Evolutionary conservation across 2,329 filamentous ascomycete species (phyloP), one percentile per base, ranked within the genome.

Genomic region (Ophiocordyceps polyrhachis-furcata): DNA sequence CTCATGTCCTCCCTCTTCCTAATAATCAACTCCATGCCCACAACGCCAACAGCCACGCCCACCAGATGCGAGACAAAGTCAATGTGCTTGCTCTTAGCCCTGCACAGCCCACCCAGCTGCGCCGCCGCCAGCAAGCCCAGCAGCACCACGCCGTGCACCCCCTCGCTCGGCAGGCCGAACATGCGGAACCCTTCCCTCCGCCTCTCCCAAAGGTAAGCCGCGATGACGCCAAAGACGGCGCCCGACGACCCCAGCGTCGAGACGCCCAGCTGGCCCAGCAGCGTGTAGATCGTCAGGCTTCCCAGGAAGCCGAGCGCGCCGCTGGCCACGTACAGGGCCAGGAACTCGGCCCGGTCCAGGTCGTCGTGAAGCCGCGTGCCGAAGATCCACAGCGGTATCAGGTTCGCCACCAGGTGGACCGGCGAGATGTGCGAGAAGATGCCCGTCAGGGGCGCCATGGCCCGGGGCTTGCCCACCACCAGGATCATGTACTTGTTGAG

Each of bases 401-500:
- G 77, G 61, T 89, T 89, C 40, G 68, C 56, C 21, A 67, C 48
- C 35, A 83, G 57, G 58, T 91, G 84, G 42, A 59, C 54, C 17
- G 77, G 50, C 3, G 60, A 62, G 45, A 81, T 73, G 62, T 91
- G 84, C 19, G 78, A 82, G 63, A 87, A 83, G 43, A 74, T 64
- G 51, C 75, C 74, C 31, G 75, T 74, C 25, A 89, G 54, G 49
- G 83, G 59, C 49, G 73, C 71, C 19, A 75, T 47, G 4, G 81
- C 70, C 49, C 70, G 70, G 9, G 83, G 81, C 44, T 76, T 76
- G 7, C 75, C 80, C 7, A 80, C 69, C 9, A 78, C 65, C 32
- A 79, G 58, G 38, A 82, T 64, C 61, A 84, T 77, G 63, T 81
- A 81, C 49, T 68, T 73, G 61, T 85, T 88, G 51, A 86, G 61